Conservation (phyloP, 140 eudicot genomes). For the Oenanthe javanica region DNA sequence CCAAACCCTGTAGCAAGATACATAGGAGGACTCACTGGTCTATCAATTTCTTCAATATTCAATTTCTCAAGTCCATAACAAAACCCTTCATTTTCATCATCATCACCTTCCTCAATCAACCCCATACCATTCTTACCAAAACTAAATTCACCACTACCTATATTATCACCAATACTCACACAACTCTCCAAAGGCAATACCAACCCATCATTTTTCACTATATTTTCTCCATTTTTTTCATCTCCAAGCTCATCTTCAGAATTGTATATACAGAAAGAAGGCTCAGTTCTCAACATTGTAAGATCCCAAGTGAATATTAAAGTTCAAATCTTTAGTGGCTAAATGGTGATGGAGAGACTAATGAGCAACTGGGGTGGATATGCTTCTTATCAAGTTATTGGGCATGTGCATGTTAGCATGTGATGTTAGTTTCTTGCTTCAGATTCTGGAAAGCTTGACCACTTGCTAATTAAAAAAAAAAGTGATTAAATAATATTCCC, state of each 20-base stretch:
- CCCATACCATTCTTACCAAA: slow-evolving; percentile 27
- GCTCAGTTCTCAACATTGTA: slow-evolving; percentile 27
- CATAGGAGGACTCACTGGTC: slow-evolving; percentile 17
- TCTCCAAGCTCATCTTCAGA: slow-evolving; percentile 18
- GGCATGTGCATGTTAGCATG: not conserved
- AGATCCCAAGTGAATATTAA: no score
- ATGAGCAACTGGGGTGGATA: no score
- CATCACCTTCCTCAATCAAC: slow-evolving; percentile 30
- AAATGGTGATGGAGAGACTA: no score
- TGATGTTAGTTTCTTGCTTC: not conserved
- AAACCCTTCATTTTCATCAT: slow-evolving; percentile 12
- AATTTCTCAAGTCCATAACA: slow-evolving; percentile 11
- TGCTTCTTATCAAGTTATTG: no score
- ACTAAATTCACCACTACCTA: slow-evolving; percentile 19
- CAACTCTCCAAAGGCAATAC: slow-evolving; percentile 16
- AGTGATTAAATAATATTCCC: no score
- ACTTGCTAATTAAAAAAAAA: not conserved
- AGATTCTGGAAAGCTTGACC: not conserved
- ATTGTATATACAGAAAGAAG: slow-evolving; percentile 28
- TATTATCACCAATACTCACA: slow-evolving; percentile 19
- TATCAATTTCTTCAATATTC: slow-evolving; percentile 12
- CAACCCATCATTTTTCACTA: not conserved
- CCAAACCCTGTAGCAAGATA: slow-evolving; percentile 32
- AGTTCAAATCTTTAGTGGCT: no score
- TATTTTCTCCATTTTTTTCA: not conserved